Evolutionary conservation across 1,284 basidiomycete genomes (phyloP).

Genomic region (Rhodotorula sp.): DNA sequence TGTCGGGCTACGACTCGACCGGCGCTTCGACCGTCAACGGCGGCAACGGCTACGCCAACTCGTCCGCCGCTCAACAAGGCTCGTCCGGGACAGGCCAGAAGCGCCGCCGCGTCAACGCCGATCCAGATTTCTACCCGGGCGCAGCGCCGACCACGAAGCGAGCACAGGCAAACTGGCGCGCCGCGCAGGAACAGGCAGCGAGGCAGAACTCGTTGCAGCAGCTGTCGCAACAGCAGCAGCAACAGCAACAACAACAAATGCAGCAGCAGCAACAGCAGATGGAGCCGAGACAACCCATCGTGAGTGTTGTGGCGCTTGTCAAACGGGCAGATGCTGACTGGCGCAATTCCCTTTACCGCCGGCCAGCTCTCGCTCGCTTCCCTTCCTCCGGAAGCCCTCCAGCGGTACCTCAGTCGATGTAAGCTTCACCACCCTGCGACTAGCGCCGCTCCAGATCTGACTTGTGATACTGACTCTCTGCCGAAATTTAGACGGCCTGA

Average conservation of each 20-base stretch:
- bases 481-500: constrained; percentile 28
- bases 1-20: constrained; percentile 1
- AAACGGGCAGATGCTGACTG: not conserved
- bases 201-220: not conserved
- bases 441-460: not conserved
- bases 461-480: not conserved
- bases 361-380: constrained; percentile 28
- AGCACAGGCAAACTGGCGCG: constrained; percentile 2
- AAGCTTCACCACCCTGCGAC: not conserved
- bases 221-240: not conserved
- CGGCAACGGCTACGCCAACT: not conserved
- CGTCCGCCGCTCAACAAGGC: not conserved
- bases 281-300: constrained; percentile 6
- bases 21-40: not conserved
- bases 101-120: constrained; percentile 11
- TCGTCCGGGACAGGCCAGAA: not conserved
- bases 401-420: constrained; percentile 40
- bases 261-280: not conserved
- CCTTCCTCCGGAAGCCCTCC: constrained; percentile 30
- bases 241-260: not conserved
- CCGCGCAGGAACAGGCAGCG: constrained; percentile 3
- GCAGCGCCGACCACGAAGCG: constrained; percentile 18
- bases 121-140: constrained; percentile 18
- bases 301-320: not conserved
- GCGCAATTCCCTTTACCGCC: not conserved